phyloP scores from a whole-genome alignment of 2,329 filamentous ascomycete genomes.

The Aureobasidium pullulans region DNA sequence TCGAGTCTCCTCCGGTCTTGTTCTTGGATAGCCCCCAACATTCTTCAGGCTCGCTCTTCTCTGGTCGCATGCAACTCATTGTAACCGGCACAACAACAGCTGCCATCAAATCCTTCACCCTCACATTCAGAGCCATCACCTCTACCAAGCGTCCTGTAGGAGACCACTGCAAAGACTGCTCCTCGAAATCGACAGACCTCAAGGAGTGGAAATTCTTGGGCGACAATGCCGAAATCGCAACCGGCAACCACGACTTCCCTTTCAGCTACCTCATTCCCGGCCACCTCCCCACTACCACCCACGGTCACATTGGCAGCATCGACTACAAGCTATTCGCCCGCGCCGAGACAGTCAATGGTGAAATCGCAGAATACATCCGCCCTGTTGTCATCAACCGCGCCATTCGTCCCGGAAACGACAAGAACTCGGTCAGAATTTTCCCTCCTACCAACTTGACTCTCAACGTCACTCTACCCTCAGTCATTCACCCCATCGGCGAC shows the following conservation, averaged over 20 bases:
- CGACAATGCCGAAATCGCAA: conserved; percentile 26
- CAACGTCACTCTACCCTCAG: conserved; percentile 69
- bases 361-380: conserved; percentile 58
- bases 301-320: conserved; percentile 64
- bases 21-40: conserved; percentile 68
- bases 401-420: conserved; percentile 69
- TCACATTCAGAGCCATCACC: conserved; percentile 62
- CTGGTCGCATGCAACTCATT: conserved; percentile 69
- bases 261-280: conserved; percentile 84
- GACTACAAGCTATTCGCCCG: conserved; percentile 71
- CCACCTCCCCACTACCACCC: conserved; percentile 74
- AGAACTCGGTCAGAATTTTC: conserved; percentile 88
- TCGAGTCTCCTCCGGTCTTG: conserved; percentile 82
- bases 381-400: conserved; percentile 71
- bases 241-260: conserved; percentile 65
- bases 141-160: conserved; percentile 77
- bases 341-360: conserved; percentile 52
- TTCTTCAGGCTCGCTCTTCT: conserved; percentile 79
- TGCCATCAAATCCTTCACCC: conserved; percentile 61
- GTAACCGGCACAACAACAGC: conserved; percentile 58
- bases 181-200: conserved; percentile 62
- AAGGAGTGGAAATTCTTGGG: conserved; percentile 72
- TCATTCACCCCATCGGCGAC: conserved; percentile 78
- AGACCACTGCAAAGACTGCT: conserved; percentile 70
- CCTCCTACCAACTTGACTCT: conserved; percentile 91